Percentiles rank a stretch among this genome's conserved stretches.
These are phyloP conservation scores for Panellus pusillus DNA, from an alignment of 768 basidiomycete species.

Conservation along the genomic window DNA sequence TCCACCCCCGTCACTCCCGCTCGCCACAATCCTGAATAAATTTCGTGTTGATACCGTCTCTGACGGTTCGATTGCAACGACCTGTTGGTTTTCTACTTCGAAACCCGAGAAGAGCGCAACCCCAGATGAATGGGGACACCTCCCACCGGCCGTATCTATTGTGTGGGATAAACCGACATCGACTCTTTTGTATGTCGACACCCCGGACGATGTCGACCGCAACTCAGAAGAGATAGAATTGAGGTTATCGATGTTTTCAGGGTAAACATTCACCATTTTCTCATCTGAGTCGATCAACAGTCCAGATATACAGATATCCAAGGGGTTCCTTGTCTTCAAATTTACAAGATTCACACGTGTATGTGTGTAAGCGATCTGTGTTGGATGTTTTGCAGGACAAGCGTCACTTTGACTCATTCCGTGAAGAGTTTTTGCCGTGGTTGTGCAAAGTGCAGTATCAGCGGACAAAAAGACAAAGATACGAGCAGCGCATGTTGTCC, in stretches of 20 bases:
- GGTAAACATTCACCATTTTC: constrained; percentile 38
- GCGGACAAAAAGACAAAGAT: constrained; percentile 56
- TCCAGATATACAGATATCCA: constrained; percentile 55
- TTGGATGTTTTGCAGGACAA: constrained; percentile 72
- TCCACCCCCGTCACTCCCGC: constrained; percentile 70
- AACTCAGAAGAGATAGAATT: constrained; percentile 73
- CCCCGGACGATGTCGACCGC: constrained; percentile 63
- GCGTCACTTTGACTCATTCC: constrained; percentile 72
- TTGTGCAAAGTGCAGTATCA: constrained; percentile 85
- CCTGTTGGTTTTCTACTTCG: constrained; percentile 61
- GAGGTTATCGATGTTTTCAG: constrained; percentile 70
- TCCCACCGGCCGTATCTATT: constrained; percentile 47
- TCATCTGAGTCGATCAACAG: constrained; percentile 1
- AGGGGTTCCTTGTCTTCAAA: constrained; percentile 64
- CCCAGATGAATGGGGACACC: constrained; percentile 68
- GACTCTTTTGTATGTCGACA: constrained; percentile 74
- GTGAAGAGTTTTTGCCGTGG: constrained; percentile 93
- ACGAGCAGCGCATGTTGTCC: constrained; percentile 47
- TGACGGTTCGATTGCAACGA: constrained; percentile 62
- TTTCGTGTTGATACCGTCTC: constrained; percentile 74
- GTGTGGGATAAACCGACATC: constrained; percentile 67
- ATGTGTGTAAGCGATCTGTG: constrained; percentile 76
- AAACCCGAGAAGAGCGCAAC: constrained; percentile 53
- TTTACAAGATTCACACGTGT: constrained; percentile 87
- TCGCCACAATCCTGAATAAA: constrained; percentile 72